Evolutionary conservation across 208 protist species (phyloP).

Genomic region (Strigomonas culicis): DNA sequence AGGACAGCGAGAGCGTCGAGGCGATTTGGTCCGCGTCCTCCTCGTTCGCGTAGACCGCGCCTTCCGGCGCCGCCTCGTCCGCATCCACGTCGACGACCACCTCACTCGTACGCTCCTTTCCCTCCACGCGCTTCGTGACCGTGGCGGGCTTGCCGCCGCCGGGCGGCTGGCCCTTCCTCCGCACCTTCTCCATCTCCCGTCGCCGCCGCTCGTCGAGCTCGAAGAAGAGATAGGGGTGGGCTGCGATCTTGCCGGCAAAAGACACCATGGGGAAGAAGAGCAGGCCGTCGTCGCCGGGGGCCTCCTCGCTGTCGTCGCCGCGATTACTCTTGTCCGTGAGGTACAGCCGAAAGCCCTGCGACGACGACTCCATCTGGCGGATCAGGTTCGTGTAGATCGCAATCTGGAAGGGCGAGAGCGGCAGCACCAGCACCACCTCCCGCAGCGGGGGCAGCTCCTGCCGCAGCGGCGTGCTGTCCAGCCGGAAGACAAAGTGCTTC

Average conservation of each 20-base stretch:
- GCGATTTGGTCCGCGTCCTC: conserved; percentile 14
- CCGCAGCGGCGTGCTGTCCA: conserved; percentile 63
- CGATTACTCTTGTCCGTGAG: conserved; percentile 4
- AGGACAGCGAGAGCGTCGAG: conserved; percentile 28
- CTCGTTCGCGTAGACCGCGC: conserved; percentile 2
- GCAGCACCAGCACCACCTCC: conserved; percentile 75
- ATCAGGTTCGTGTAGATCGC: conserved; percentile 40
- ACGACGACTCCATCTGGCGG: too few relatives aligned
- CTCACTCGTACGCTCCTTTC: neutral
- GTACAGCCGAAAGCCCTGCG: conserved; percentile 1
- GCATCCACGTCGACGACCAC: neutral
- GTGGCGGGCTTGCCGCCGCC: too few relatives aligned
- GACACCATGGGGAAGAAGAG: conserved; percentile 65
- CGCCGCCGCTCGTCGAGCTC: conserved; percentile 15
- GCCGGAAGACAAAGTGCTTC: conserved; percentile 75
- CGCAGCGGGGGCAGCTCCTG: conserved; percentile 73
- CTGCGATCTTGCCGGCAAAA: conserved; percentile 87
- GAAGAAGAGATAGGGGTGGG: conserved; percentile 88
- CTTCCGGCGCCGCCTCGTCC: neutral
- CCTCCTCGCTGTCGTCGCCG: conserved; percentile 6
- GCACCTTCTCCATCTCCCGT: too few relatives aligned
- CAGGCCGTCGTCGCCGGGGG: conserved; percentile 11
- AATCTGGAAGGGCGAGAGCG: conserved; percentile 54
- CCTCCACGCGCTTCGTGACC: neutral
- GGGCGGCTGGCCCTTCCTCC: too few relatives aligned